Evolutionary conservation across 2,329 filamentous ascomycete species (phyloP).

Genomic region (Phaeophleospora eucalypticola): DNA sequence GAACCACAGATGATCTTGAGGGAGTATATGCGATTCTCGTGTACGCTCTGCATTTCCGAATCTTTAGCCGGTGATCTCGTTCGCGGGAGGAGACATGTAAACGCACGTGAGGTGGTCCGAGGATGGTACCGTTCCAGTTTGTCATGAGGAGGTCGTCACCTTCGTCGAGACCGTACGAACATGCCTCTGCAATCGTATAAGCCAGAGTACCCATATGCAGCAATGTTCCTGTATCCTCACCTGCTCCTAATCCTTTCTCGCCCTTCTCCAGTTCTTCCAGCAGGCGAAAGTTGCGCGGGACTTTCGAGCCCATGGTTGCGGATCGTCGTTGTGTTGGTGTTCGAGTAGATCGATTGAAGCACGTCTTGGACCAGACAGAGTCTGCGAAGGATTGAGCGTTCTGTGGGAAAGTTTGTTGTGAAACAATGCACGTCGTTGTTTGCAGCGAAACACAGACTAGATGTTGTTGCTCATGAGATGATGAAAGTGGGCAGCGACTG

Average conservation of each 20-base stretch:
- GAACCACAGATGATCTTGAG: slow-evolving; percentile 93
- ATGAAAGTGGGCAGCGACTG: neutral
- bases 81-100: neutral
- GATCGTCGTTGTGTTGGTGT: slow-evolving; percentile 31
- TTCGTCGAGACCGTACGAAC: slow-evolving; percentile 93
- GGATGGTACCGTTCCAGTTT: slow-evolving; percentile 97
- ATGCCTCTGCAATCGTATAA: slow-evolving; percentile 63
- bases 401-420: no score
- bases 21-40: slow-evolving; percentile 99
- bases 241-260: slow-evolving; percentile 92
- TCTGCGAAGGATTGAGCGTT: no score
- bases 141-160: slow-evolving; percentile 94
- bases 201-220: slow-evolving; percentile 11
- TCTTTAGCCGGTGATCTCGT: neutral
- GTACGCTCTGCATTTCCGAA: slow-evolving; percentile 63
- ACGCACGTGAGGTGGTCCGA: slow-evolving; percentile 90
- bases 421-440: no score
- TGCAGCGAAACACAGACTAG: no score
- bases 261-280: slow-evolving; percentile 98
- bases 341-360: no score
- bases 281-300: slow-evolving; percentile 93
- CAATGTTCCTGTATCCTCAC: slow-evolving; percentile 41
- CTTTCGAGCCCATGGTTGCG: slow-evolving; percentile 61
- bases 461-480: neutral
- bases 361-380: no score